These are phyloP conservation scores for Prototheca cutis DNA, from an alignment of 163 green algal genomes.

Conservation along the genomic window DNA sequence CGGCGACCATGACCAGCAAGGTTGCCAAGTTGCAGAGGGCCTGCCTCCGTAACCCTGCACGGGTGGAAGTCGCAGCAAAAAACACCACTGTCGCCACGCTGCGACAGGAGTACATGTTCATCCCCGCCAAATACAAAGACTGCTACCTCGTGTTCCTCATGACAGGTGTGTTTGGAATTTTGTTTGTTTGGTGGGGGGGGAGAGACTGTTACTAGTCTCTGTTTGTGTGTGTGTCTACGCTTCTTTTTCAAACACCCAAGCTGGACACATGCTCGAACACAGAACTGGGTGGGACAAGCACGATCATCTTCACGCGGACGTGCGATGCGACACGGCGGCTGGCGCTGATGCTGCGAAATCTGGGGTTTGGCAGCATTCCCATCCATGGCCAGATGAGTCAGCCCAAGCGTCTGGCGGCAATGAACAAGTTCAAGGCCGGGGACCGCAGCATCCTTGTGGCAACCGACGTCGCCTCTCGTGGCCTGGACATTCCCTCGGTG, in stretches of 20 bases:
- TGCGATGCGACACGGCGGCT: conserved; percentile 53
- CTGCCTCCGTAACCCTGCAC: conserved; percentile 83
- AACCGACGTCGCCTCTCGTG: conserved; percentile 84
- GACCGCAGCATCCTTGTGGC: conserved; percentile 73
- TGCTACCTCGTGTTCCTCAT: conserved; percentile 84
- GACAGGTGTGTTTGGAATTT: conserved; percentile 31
- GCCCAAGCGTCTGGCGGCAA: conserved; percentile 63
- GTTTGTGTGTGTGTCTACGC: too few species aligned
- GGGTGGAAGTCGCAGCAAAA: conserved; percentile 88
- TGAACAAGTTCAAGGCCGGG: conserved; percentile 67
- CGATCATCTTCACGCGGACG: conserved; percentile 94
- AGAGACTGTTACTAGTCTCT: background rate
- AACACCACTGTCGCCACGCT: conserved; percentile 95
- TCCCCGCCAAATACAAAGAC: conserved; percentile 98
- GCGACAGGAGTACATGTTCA: conserved; percentile 94
- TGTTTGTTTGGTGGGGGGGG: background rate
- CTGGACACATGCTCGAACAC: background rate
- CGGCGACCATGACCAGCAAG: conserved; percentile 97
- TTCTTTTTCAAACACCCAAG: too few species aligned
- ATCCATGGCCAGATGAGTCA: conserved; percentile 89
- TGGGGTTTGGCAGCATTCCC: conserved; percentile 32
- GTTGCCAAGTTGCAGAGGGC: conserved; percentile 94
- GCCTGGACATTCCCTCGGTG: conserved; percentile 85
- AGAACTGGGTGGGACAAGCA: conserved; percentile 78
- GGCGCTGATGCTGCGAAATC: conserved; percentile 11